phyloP scores from a whole-genome alignment of 2,329 filamentous ascomycete species.

The Xylariaceae sp. region DNA sequence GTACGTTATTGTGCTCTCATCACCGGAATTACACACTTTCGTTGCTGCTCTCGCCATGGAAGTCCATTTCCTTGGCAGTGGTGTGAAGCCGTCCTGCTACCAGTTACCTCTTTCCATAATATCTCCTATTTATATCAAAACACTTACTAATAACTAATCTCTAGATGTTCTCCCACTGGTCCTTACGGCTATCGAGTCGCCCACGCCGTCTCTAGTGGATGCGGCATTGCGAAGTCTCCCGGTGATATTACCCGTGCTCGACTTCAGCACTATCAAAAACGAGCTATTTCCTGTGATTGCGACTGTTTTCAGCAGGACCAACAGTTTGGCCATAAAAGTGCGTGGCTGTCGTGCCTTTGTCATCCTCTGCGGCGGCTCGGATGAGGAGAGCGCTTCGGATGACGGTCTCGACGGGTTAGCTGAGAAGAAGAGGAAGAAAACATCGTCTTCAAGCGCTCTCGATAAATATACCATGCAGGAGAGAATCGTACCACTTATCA shows the following conservation, averaged over 20 bases:
- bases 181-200: slow-evolving; percentile 75
- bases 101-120: neutral
- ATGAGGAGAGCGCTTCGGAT: slow-evolving; percentile 44
- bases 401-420: slow-evolving; percentile 74
- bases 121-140: neutral
- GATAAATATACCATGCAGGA: slow-evolving; percentile 99
- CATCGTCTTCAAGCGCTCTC: slow-evolving; percentile 68
- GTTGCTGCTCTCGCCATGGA: neutral
- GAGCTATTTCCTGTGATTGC: slow-evolving; percentile 93
- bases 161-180: slow-evolving; percentile 84
- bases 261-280: slow-evolving; percentile 96
- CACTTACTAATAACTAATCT: neutral
- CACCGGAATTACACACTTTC: neutral
- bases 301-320: slow-evolving; percentile 85
- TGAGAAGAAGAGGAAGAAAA: slow-evolving; percentile 53
- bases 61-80: neutral
- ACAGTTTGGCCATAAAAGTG: slow-evolving; percentile 90
- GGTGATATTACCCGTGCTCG: slow-evolving; percentile 76
- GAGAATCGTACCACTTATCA: slow-evolving; percentile 86
- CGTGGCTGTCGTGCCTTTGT: slow-evolving; percentile 85
- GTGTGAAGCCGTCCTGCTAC: too few relatives aligned
- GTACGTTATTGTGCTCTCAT: slow-evolving; percentile 38
- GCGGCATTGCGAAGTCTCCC: slow-evolving; percentile 74
- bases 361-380: slow-evolving; percentile 76
- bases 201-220: slow-evolving; percentile 85